A percentile compares a stretch with the other conserved stretches of the same genome.
Evolutionary conservation across 176 grass and related monocot genomes (phyloP).

Genomic region (Olyra latifolia): DNA sequence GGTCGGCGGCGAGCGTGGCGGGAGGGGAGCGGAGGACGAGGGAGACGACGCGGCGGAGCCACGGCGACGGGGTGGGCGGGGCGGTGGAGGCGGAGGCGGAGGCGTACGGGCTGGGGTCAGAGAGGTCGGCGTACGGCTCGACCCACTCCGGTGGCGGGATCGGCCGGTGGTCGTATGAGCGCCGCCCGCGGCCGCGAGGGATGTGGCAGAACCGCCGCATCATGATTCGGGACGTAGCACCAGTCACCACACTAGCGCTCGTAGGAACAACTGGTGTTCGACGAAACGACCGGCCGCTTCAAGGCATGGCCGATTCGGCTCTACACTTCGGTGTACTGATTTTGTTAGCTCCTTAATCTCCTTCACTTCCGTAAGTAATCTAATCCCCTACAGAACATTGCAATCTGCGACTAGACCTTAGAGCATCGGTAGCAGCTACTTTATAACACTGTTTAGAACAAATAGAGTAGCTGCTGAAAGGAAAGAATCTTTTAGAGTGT

Average conservation of each 20-base stretch:
- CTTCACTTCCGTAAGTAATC: neutral
- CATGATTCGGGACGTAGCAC: neutral
- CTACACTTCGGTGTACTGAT: neutral
- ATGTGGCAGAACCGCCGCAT: constrained; percentile 37
- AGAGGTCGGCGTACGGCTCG: constrained; percentile 60
- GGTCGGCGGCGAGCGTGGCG: constrained; percentile 55
- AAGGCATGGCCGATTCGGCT: neutral
- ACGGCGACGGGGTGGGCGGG: constrained; percentile 55
- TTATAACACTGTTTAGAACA: too few relatives aligned
- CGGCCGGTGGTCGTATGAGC: neutral
- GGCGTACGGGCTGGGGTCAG: constrained; percentile 47
- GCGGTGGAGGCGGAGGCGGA: neutral
- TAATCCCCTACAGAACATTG: neutral
- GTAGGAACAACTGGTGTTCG: neutral
- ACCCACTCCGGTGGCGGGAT: constrained; percentile 65
- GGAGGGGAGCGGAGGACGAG: constrained; percentile 61
- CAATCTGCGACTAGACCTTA: neutral
- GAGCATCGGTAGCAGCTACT: too few relatives aligned
- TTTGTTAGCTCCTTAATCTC: neutral
- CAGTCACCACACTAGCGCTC: too few relatives aligned
- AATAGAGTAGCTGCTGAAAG: too few relatives aligned
- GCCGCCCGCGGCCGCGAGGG: constrained; percentile 9
- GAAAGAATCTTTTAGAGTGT: too few relatives aligned
- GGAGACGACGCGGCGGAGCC: constrained; percentile 68
- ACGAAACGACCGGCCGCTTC: neutral